Percentiles rank a stretch among this genome's conserved stretches.
These are phyloP conservation scores for Magnaporthiopsis incrustans DNA, from an alignment of 2,329 filamentous ascomycete species.

Conservation along the genomic window DNA sequence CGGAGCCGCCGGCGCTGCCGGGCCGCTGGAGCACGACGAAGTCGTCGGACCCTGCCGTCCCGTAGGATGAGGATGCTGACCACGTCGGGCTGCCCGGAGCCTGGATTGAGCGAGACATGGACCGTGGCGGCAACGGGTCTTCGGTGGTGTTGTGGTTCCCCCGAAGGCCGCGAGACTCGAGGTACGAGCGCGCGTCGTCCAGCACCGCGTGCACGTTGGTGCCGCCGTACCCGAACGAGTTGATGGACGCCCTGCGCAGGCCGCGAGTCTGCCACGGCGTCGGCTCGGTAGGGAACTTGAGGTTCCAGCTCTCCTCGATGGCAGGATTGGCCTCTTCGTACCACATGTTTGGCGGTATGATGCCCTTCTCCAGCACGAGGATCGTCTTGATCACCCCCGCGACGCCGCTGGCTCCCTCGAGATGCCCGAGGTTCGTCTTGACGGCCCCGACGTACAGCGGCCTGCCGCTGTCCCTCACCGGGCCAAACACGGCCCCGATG, in stretches of 20 bases:
- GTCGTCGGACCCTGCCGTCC: background rate
- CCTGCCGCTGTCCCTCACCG: background rate
- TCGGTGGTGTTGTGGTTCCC: conserved; percentile 5
- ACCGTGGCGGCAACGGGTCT: background rate
- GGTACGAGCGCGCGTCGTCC: conserved; percentile 15
- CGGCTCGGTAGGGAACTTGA: conserved; percentile 17
- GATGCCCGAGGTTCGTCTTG: conserved; percentile 21
- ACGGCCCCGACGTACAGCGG: conserved; percentile 18
- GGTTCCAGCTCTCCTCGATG: conserved; percentile 21
- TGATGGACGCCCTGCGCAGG: conserved; percentile 17
- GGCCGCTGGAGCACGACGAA: background rate
- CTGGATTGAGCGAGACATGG: background rate
- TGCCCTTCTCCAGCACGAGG: conserved; percentile 16
- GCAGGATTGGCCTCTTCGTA: conserved; percentile 18
- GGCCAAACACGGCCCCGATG: conserved; percentile 19
- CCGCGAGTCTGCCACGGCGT: conserved; percentile 17
- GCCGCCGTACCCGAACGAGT: conserved; percentile 23
- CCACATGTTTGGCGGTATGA: conserved; percentile 18
- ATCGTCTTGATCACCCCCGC: conserved; percentile 20
- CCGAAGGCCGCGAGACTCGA: conserved; percentile 8
- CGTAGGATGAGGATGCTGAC: background rate
- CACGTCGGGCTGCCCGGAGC: background rate
- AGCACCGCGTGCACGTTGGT: conserved; percentile 22
- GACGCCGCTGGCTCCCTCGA: conserved; percentile 19
- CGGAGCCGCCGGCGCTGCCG: background rate